These are phyloP conservation scores for Leccinum incarnatum DNA, from an alignment of 768 basidiomycete species.

Conservation along the genomic window DNA sequence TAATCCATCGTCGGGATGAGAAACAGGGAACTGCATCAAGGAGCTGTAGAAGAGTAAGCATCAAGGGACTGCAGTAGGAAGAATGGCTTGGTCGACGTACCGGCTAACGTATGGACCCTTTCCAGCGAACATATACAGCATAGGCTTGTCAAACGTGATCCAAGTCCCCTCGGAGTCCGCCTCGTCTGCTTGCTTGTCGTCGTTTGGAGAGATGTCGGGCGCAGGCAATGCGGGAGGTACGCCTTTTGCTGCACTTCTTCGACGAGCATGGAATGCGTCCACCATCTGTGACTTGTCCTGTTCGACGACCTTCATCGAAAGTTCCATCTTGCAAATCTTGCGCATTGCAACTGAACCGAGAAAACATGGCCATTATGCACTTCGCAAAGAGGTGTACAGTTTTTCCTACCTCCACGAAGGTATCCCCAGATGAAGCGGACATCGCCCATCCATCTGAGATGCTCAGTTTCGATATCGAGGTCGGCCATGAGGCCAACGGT, in stretches of 20 bases:
- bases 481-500: conserved; percentile 84
- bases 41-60: conserved; percentile 40
- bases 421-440: conserved; percentile 73
- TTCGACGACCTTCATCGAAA: conserved; percentile 69
- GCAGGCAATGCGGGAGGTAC: conserved; percentile 6
- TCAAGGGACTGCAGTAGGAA: neutral
- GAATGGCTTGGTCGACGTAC: conserved; percentile 32
- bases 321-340: conserved; percentile 63
- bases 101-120: conserved; percentile 74
- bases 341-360: conserved; percentile 50
- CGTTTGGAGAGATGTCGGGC: conserved; percentile 10
- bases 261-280: conserved; percentile 43
- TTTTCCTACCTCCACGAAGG: conserved; percentile 58
- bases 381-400: neutral
- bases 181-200: conserved; percentile 15
- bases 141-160: conserved; percentile 65
- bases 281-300: conserved; percentile 73
- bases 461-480: conserved; percentile 78
- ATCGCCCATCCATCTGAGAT: conserved; percentile 86
- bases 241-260: conserved; percentile 20
- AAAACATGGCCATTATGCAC: neutral
- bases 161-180: conserved; percentile 53
- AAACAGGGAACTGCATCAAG: conserved; percentile 82
- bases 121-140: conserved; percentile 72
- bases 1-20: conserved; percentile 72